These are phyloP conservation scores for Pythium apleroticum DNA, from an alignment of 352 stramenopile genomes.

Conservation along the genomic window DNA sequence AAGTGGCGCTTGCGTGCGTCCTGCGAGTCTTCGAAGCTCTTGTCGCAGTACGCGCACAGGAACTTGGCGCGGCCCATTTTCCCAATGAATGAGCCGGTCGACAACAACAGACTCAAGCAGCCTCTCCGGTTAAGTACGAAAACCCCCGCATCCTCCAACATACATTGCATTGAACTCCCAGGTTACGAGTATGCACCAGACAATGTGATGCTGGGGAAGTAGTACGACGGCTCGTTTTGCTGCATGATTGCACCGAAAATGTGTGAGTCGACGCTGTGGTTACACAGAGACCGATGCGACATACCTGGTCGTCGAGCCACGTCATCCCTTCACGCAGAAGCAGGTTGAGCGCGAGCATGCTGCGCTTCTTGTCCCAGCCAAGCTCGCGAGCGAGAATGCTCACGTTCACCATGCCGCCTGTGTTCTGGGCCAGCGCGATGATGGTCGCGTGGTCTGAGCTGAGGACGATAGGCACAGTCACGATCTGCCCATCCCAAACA, in stretches of 20 bases:
- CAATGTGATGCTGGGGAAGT: slow-evolving; percentile 86
- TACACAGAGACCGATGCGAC: too few species aligned
- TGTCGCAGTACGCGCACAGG: slow-evolving; percentile 80
- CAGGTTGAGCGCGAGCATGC: slow-evolving; percentile 89
- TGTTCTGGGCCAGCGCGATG: slow-evolving; percentile 87
- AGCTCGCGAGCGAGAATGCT: slow-evolving; percentile 80
- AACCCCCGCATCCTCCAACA: too few species aligned
- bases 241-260: slow-evolving; percentile 17
- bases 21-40: slow-evolving; percentile 77
- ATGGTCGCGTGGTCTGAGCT: slow-evolving; percentile 94
- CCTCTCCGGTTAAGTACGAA: slow-evolving; percentile 26
- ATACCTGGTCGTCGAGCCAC: slow-evolving; percentile 93
- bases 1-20: slow-evolving; percentile 68
- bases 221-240: slow-evolving; percentile 73
- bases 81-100: not conserved
- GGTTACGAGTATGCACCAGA: slow-evolving; percentile 69
- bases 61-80: slow-evolving; percentile 59
- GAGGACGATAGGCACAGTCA: slow-evolving; percentile 95
- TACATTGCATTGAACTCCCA: not conserved
- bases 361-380: slow-evolving; percentile 91
- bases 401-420: slow-evolving; percentile 86
- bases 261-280: not conserved
- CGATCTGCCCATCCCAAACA: slow-evolving; percentile 82
- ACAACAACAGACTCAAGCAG: too few species aligned
- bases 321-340: slow-evolving; percentile 95